Evolutionary conservation across 2,329 filamentous ascomycete genomes (phyloP), one percentile per base, ranked within the genome.

Genomic region (Cyphellophora europaea): DNA sequence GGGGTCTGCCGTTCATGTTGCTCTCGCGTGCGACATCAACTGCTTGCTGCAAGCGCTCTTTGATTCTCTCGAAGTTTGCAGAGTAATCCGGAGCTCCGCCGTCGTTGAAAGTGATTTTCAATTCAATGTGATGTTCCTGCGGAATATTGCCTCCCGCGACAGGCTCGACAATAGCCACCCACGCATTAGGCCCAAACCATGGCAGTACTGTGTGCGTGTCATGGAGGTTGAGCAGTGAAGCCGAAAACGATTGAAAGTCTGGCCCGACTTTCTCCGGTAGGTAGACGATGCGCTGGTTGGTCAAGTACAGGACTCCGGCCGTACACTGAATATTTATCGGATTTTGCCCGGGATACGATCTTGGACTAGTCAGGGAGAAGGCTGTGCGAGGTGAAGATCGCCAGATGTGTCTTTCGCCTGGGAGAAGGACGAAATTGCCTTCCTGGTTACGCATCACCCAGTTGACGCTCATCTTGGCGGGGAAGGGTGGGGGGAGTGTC

Each of bases 1-100:
- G 35, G 11, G 35, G 35, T 29, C 21, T 27, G 3, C 53, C 48
- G 11, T 53, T 50, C 33, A 38, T 12, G 28, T 79, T 79, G 43
- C 71, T 76, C 50, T 82, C 80, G 36, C 79, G 63, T 19, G 79
- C 79, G 39, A 82, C 71, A 37, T 91, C 83, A 23, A 87, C 75
- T 5, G 79, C 85, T 50, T 95, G 85, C 45, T 81, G 73, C 37
- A 94, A 63, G 5, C 86, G 74, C 53, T 93, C 88, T 54, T 85
- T 87, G 45, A 95, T 77, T 37, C 82, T 71, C 50, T 93, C 85
- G 53, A 88, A 94, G 34, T 75, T 75, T 33, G 76, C 74, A 50
- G 88, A 80, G 53, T 93, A 96, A 49, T 94, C 87, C 56, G 82
- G 91, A 39, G 88, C 88, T n/a, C 89, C 89, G 28, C 89, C 89